Evolutionary conservation across 345 rosid genomes (phyloP).

Genomic region (Passiflora organensis): DNA sequence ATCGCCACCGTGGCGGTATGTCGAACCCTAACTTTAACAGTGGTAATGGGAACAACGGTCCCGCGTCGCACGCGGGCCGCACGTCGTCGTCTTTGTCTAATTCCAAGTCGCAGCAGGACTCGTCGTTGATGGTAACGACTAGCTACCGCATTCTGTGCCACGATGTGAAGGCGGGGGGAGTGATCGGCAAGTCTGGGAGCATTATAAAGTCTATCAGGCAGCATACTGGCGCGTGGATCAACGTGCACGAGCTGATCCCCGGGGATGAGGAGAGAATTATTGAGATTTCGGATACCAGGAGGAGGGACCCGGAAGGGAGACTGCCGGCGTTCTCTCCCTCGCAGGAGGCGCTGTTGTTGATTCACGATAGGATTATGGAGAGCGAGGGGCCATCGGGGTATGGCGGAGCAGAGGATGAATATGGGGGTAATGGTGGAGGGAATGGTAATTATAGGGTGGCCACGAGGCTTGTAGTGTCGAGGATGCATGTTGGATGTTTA

Average conservation of each 20-base stretch:
- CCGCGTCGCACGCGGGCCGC: constrained; percentile 1
- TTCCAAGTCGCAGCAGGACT: constrained; percentile 36
- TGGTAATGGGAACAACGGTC: not conserved
- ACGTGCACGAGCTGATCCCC: constrained; percentile 84
- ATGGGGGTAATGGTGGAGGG: constrained; percentile 41
- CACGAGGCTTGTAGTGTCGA: constrained; percentile 87
- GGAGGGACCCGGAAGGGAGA: constrained; percentile 93
- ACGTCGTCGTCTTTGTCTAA: too few species aligned
- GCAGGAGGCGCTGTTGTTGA: constrained; percentile 79
- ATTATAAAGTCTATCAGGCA: constrained; percentile 88
- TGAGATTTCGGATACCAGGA: constrained; percentile 88
- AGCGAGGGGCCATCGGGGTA: constrained; percentile 46
- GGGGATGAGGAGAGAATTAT: constrained; percentile 94
- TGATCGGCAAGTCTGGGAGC: constrained; percentile 91
- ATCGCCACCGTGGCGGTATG: constrained; percentile 44
- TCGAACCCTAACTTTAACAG: not conserved
- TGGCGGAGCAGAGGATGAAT: constrained; percentile 36
- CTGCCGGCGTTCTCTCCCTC: constrained; percentile 92
- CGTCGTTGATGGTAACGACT: constrained; percentile 62
- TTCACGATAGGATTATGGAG: constrained; percentile 86
- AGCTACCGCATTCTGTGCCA: constrained; percentile 90
- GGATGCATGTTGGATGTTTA: constrained; percentile 92
- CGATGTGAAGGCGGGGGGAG: constrained; percentile 95
- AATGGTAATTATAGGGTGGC: constrained; percentile 55
- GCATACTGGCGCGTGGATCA: constrained; percentile 97